Conservation (phyloP, 225 moss, liverwort and hornwort species). For the Bryum argenteum region DNA sequence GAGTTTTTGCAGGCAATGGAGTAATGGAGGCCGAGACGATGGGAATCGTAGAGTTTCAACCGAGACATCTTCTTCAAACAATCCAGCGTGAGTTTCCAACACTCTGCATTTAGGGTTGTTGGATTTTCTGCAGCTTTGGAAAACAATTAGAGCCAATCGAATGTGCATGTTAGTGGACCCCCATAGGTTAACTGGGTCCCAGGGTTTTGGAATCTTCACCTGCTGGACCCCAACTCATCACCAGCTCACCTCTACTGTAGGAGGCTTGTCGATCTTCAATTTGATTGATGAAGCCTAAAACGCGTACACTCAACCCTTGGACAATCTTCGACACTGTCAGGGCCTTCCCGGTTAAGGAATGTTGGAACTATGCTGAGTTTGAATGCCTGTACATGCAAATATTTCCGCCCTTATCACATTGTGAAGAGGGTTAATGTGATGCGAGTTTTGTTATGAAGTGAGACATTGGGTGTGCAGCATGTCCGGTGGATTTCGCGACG, state of each 20-base stretch:
- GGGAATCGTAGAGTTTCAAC: slow-evolving; percentile 15
- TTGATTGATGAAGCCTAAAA: no score
- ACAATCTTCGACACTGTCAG: no score
- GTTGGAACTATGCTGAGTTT: no score
- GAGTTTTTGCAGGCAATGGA: slow-evolving; percentile 36
- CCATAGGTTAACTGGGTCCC: no score
- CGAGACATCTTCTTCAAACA: slow-evolving; percentile 51
- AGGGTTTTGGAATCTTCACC: no score
- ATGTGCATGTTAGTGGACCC: no score
- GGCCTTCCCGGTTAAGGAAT: no score
- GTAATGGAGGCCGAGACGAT: slow-evolving; percentile 29
- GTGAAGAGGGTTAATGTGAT: not conserved
- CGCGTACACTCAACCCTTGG: no score
- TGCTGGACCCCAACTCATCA: no score
- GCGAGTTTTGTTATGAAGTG: not conserved
- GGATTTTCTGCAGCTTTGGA: not conserved
- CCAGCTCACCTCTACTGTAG: no score
- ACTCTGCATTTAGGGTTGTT: slow-evolving; percentile 19
- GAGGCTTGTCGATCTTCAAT: no score
- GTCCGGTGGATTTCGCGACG: slow-evolving; percentile 45
- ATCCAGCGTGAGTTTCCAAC: slow-evolving; percentile 26
- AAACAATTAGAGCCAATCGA: not conserved
- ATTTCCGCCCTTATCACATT: not conserved
- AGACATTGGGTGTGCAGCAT: slow-evolving; percentile 39
- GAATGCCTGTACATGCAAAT: no score